Evolutionary conservation across 305 asterid species (phyloP), one percentile per base, ranked within the genome.

Genomic region (Fraxinus sp.): DNA sequence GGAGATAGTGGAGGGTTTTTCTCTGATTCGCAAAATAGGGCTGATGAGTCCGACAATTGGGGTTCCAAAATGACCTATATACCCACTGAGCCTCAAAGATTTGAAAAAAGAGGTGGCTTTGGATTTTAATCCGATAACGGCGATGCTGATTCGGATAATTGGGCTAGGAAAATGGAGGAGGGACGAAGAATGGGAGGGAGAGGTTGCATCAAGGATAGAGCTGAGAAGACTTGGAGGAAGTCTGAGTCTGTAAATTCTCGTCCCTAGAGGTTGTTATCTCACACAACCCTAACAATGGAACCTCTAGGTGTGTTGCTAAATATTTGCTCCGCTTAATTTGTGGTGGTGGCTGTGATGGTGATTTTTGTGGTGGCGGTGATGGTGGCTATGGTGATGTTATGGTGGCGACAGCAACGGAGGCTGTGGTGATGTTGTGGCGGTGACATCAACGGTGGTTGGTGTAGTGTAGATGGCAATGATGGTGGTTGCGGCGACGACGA

Each of bases 21-120:
- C 35, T 32, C 35, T 32, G 35, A 30, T 30, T 30, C 98, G 46
- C 91, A 84, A 77, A 92, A 97, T 4, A 84, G 97, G 78, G 97
- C 98, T 22, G 98, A 94, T 18, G 99, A 94, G 35, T 94, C 88
- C 5, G 98, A 94, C 79, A 92, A 90, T 82, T 95, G 99, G 99
- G 96, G 86, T 0, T 78, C 95, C 0, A 92, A 90, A 14, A 94
- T 92, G 89, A 85, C 92, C 52, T 92, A 90, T 80, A 91, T 87
- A 8, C 97, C 93, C 0, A 83, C 97, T 0, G 97, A 94, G 80
- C 90, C 93, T 5, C 81, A 94, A 84, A 87, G 93, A 57, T 66
- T 52, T 78, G 97, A 93, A 3, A 90, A 90, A 72, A 89, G 95
- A 74, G 92, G 90, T 79, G 86, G 95, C 20, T 94, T 93, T 82